Evolutionary conservation across 1,284 basidiomycete species (phyloP), one percentile per base, ranked within the genome.

Genomic region (Ganoderma sinense): DNA sequence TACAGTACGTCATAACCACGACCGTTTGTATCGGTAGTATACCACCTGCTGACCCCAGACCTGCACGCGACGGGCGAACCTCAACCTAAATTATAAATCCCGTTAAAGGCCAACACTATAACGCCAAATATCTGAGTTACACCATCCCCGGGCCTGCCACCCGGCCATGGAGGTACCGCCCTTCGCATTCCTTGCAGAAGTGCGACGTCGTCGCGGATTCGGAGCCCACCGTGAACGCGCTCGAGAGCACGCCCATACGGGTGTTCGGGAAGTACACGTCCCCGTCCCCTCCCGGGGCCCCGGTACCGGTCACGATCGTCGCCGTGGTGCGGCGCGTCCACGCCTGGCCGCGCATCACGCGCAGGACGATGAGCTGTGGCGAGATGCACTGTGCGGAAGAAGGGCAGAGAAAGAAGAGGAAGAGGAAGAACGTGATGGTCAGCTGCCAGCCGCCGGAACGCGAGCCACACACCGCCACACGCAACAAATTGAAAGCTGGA

Each of bases 301-400:
- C 48, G 16, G 51, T 56, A 6, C 63, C 48, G 16, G 51, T 56
- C 53, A 65, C 41, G 63, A 65, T 65, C 20, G 18, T 40, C 51
- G 56, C 51, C 63, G 63, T 56, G 11, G 63, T 65, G 33, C 36
- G 39, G 36, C 26, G 23, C 60, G 71, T 73, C 78, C 79, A 81
- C 6, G 74, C 80, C 4, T 61, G 64, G 26, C 78, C 80, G 69
- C 75, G 75, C 0, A 79, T 75, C 2, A 80, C 74, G 0, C 80
- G 76, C 20, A 78, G 70, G 33, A 80, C 77, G 64, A 81, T 80
- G 26, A 79, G 72, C 64, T 79, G 78, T 4, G 80, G 80, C 1
- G 78, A 75, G 33, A 64, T 51, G 48, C 62, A 64, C 62, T 64
- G 33, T 14, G 61, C 31, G 6, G 36, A 29, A 48, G 20, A 7